These are phyloP conservation scores for Neonectria faginata DNA, from an alignment of 2,329 filamentous ascomycete species.

Conservation along the genomic window DNA sequence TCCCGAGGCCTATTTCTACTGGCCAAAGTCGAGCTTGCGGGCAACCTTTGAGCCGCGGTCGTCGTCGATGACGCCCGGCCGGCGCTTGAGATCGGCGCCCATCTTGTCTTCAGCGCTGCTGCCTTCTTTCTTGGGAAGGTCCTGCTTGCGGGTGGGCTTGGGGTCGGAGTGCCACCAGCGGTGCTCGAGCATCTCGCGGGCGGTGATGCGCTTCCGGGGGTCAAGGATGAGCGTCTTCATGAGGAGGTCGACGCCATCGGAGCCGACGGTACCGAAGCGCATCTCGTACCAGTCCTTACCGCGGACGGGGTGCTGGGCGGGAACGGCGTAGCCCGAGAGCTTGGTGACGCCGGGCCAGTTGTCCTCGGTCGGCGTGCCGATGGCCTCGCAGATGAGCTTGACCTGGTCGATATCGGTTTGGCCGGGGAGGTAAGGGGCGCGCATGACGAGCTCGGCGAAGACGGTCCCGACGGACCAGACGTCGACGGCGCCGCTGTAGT, in stretches of 20 bases:
- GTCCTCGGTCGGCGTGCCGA: slow-evolving; percentile 92
- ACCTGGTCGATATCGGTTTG: slow-evolving; percentile 90
- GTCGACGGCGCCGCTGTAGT: slow-evolving; percentile 92
- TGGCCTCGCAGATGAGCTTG: slow-evolving; percentile 81
- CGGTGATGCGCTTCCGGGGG: slow-evolving; percentile 85
- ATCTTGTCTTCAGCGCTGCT: slow-evolving; percentile 80
- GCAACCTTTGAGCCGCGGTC: slow-evolving; percentile 80
- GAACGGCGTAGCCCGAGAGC: slow-evolving; percentile 82
- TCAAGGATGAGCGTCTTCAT: slow-evolving; percentile 88
- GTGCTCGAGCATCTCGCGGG: slow-evolving; percentile 82
- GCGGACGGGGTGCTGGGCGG: slow-evolving; percentile 71
- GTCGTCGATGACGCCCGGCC: slow-evolving; percentile 75
- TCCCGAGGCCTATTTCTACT: slow-evolving; percentile 43
- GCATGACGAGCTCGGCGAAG: slow-evolving; percentile 88
- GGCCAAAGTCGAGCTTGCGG: slow-evolving; percentile 82
- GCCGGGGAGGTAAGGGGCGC: slow-evolving; percentile 85
- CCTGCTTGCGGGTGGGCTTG: slow-evolving; percentile 82
- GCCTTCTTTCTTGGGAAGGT: slow-evolving; percentile 82
- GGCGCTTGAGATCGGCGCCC: slow-evolving; percentile 83
- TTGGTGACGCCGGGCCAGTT: slow-evolving; percentile 93
- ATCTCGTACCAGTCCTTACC: slow-evolving; percentile 78
- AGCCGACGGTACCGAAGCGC: slow-evolving; percentile 83
- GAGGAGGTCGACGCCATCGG: slow-evolving; percentile 86
- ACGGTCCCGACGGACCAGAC: slow-evolving; percentile 95
- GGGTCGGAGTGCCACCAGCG: slow-evolving; percentile 89